phyloP scores from a whole-genome alignment of 2,329 filamentous ascomycete species.

The Neopestalotiopsis sp. region DNA sequence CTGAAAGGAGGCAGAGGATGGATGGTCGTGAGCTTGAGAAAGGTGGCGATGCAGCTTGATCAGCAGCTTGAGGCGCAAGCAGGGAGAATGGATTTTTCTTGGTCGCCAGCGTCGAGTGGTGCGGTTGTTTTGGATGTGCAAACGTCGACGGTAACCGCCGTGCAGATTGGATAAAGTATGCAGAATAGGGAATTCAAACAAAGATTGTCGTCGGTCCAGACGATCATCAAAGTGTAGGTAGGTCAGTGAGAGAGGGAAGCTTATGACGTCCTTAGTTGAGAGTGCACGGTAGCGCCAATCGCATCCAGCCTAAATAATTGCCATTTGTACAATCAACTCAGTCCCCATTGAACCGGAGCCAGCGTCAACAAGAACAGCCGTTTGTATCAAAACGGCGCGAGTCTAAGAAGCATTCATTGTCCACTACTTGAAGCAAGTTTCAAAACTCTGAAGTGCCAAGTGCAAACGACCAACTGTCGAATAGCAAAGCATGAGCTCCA shows the following conservation, averaged over 20 bases:
- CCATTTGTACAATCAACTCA: background rate
- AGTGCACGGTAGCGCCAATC: background rate
- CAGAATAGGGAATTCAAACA: background rate
- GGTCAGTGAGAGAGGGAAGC: background rate
- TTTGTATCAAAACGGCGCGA: no score
- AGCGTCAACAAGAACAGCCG: no score
- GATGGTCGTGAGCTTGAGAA: background rate
- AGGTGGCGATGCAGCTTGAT: conserved; percentile 5
- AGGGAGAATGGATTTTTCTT: background rate
- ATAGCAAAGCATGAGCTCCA: no score
- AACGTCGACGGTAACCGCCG: background rate
- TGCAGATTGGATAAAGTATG: background rate
- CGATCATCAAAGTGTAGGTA: background rate
- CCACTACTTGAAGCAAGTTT: no score
- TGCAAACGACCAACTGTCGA: no score
- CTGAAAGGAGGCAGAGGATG: conserved; percentile 12
- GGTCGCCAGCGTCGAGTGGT: background rate
- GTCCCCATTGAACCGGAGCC: background rate
- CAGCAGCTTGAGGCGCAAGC: background rate
- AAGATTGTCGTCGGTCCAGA: background rate
- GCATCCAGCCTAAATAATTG: background rate
- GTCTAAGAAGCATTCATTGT: no score
- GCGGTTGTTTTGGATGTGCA: background rate
- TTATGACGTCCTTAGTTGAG: conserved; percentile 13
- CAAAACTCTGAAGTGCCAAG: no score